These are phyloP conservation scores for Podospora sp. DNA, from an alignment of 495 filamentous ascomycete genomes.

Conservation along the genomic window DNA sequence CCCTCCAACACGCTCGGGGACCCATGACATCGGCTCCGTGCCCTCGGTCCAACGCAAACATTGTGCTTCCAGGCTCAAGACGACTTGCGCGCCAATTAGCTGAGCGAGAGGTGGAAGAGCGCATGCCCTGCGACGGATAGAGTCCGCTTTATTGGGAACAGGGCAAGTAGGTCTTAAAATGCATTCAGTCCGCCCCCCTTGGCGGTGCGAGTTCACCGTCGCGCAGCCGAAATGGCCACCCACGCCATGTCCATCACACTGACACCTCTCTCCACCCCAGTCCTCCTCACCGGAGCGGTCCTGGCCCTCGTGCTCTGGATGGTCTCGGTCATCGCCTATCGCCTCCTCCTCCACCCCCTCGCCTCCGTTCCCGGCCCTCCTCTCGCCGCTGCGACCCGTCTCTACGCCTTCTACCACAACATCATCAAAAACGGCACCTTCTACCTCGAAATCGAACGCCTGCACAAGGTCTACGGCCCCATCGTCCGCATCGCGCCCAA, in stretches of 20 bases:
- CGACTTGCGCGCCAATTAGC: background rate
- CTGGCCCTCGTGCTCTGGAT: background rate
- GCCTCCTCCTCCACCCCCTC: slow-evolving; percentile 2
- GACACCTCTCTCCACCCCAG: background rate
- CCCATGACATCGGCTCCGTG: background rate
- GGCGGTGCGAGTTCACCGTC: background rate
- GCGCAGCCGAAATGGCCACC: background rate
- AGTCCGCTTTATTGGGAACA: background rate
- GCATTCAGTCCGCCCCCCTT: background rate
- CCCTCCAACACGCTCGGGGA: background rate
- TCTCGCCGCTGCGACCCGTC: slow-evolving; percentile 4
- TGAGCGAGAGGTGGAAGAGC: background rate
- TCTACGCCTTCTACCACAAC: slow-evolving; percentile 15
- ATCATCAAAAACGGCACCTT: slow-evolving; percentile 6
- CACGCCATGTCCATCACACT: background rate
- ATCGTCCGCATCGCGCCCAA: slow-evolving; percentile 14
- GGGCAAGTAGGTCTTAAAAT: background rate
- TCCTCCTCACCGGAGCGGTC: background rate
- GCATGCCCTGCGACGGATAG: background rate
- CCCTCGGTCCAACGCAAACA: background rate
- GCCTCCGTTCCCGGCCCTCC: slow-evolving; percentile 7
- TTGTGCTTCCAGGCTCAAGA: background rate
- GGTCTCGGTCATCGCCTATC: background rate
- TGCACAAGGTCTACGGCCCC: slow-evolving; percentile 11
- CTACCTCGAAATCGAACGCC: slow-evolving; percentile 3